A percentile compares a stretch with the other conserved stretches of the same genome.
These are phyloP conservation scores for Lactarius evosmus DNA, from an alignment of 768 basidiomycete genomes.

Conservation along the genomic window DNA sequence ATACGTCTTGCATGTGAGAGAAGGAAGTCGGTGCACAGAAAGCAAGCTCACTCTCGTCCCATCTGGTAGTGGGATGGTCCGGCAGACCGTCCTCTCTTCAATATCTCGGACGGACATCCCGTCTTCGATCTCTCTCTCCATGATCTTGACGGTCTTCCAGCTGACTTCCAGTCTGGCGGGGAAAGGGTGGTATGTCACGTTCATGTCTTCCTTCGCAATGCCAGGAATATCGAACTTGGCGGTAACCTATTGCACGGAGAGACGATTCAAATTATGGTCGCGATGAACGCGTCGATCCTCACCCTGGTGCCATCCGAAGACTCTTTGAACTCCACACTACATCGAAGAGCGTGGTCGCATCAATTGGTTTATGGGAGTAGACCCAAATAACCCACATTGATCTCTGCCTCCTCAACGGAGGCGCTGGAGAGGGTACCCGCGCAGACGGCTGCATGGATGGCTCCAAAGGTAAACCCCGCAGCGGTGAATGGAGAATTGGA, in stretches of 20 bases:
- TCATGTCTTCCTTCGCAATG: slow-evolving; percentile 68
- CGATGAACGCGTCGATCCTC: slow-evolving; percentile 31
- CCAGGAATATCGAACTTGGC: slow-evolving; percentile 70
- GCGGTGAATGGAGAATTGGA: slow-evolving; percentile 16
- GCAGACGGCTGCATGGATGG: slow-evolving; percentile 14
- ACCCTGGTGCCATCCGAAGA: slow-evolving; percentile 62
- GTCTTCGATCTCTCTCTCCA: slow-evolving; percentile 56
- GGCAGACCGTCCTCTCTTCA: slow-evolving; percentile 58
- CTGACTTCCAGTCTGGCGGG: slow-evolving; percentile 55
- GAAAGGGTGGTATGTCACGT: slow-evolving; percentile 63
- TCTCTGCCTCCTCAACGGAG: slow-evolving; percentile 54
- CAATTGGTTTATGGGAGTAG: not conserved
- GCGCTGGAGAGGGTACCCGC: slow-evolving; percentile 24
- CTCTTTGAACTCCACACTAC: slow-evolving; percentile 66
- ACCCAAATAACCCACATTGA: slow-evolving; percentile 51
- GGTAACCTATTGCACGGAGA: slow-evolving; percentile 42
- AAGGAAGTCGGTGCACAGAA: not conserved
- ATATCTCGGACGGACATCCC: slow-evolving; percentile 60
- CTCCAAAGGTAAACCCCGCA: slow-evolving; percentile 8
- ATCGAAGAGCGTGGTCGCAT: slow-evolving; percentile 11
- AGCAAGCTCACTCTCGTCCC: slow-evolving; percentile 56
- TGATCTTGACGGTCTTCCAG: slow-evolving; percentile 59
- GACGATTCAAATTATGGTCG: not conserved
- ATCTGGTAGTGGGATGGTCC: slow-evolving; percentile 69
- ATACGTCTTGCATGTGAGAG: slow-evolving; percentile 8